Conservation (phyloP, 768 basidiomycete genomes). For the Aureoboletus auriporus region DNA sequence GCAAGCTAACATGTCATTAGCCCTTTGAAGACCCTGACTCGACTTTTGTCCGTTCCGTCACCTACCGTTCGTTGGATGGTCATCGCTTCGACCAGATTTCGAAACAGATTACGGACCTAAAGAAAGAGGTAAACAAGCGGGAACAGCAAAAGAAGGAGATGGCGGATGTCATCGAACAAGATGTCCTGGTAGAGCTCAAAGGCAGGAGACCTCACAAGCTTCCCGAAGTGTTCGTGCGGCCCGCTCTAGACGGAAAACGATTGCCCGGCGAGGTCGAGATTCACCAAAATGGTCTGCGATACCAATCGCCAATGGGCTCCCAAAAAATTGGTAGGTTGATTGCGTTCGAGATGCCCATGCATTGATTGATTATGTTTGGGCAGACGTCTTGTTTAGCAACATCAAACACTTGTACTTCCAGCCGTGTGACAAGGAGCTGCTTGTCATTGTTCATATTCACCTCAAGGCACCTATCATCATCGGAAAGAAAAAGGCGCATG, state of each 20-base stretch:
- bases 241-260: conserved; percentile 91
- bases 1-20: conserved; percentile 33
- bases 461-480: conserved; percentile 96
- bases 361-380: conserved; percentile 3
- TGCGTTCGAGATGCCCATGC: background rate
- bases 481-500: conserved; percentile 96
- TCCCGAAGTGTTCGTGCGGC: conserved; percentile 89
- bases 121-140: conserved; percentile 95
- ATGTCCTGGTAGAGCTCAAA: conserved; percentile 81
- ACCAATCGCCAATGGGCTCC: conserved; percentile 79
- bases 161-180: conserved; percentile 98
- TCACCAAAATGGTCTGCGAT: conserved; percentile 94
- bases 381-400: conserved; percentile 93
- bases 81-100: conserved; percentile 86
- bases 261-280: conserved; percentile 98
- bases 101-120: conserved; percentile 91
- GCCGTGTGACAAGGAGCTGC: conserved; percentile 92
- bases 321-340: conserved; percentile 79
- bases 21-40: conserved; percentile 96
- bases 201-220: conserved; percentile 83
- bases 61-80: conserved; percentile 86
- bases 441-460: conserved; percentile 92
- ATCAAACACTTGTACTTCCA: conserved; percentile 99
- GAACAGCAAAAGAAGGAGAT: conserved; percentile 98
- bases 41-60: conserved; percentile 92